phyloP scores from a whole-genome alignment of 495 filamentous ascomycete genomes.

The Astrothelium subdiscretum region DNA sequence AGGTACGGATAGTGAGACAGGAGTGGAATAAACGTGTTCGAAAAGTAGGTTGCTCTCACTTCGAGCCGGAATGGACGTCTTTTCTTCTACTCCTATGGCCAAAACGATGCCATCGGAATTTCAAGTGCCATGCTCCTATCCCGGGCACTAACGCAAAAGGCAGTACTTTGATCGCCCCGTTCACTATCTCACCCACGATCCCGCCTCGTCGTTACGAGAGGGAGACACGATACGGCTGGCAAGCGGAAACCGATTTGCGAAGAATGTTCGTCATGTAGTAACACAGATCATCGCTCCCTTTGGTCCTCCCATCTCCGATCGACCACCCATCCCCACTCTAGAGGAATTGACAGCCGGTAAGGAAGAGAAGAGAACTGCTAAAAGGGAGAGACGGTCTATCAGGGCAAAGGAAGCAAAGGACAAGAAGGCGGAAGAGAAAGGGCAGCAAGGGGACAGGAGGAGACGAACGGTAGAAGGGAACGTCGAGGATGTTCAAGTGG shows the following conservation, averaged over 20 bases:
- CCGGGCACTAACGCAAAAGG: not conserved
- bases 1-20: constrained; percentile 48
- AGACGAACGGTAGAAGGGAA: not conserved
- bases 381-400: constrained; percentile 20
- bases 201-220: constrained; percentile 54
- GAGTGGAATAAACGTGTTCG: constrained; percentile 45
- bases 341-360: constrained; percentile 46
- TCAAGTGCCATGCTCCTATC: too few relatives aligned
- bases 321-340: constrained; percentile 52
- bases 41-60: constrained; percentile 22
- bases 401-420: constrained; percentile 3
- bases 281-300: constrained; percentile 67
- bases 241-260: constrained; percentile 50
- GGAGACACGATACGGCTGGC: constrained; percentile 76
- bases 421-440: not conserved
- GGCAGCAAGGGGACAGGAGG: not conserved
- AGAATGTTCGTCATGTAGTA: constrained; percentile 63
- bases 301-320: constrained; percentile 46
- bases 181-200: constrained; percentile 58
- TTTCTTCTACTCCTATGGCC: too few relatives aligned
- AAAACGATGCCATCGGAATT: too few relatives aligned
- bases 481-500: not conserved
- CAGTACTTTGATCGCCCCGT: constrained; percentile 30
- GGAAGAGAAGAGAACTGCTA: constrained; percentile 29
- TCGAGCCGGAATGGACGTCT: too few relatives aligned